phyloP scores from a whole-genome alignment of 1,139 yeast genomes.

The Geotrichum phurueaensis region DNA sequence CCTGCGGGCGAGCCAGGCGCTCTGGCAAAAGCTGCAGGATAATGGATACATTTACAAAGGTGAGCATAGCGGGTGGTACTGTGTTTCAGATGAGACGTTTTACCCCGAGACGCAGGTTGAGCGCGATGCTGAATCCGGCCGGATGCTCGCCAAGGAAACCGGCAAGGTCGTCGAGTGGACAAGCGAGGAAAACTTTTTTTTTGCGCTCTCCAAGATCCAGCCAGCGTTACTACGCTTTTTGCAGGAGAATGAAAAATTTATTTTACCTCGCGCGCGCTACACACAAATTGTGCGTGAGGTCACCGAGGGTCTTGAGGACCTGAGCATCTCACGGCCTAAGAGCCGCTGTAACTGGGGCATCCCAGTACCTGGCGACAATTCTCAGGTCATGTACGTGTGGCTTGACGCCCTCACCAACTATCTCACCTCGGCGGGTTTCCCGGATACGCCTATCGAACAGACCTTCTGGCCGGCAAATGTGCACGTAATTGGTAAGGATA shows the following conservation, averaged over 20 bases:
- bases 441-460: slow-evolving; percentile 30
- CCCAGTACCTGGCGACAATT: slow-evolving; percentile 70
- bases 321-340: slow-evolving; percentile 80
- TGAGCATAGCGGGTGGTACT: slow-evolving; percentile 88
- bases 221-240: slow-evolving; percentile 47
- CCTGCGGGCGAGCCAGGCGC: slow-evolving; percentile 50
- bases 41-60: slow-evolving; percentile 76
- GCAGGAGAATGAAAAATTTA: slow-evolving; percentile 46
- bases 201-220: slow-evolving; percentile 60
- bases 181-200: slow-evolving; percentile 81
- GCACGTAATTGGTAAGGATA: slow-evolving; percentile 86
- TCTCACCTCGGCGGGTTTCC: slow-evolving; percentile 67
- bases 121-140: slow-evolving; percentile 41
- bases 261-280: slow-evolving; percentile 58
- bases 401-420: slow-evolving; percentile 90
- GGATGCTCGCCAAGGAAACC: slow-evolving; percentile 62
- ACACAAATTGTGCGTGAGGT: slow-evolving; percentile 56
- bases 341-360: slow-evolving; percentile 84
- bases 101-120: slow-evolving; percentile 77
- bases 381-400: slow-evolving; percentile 91
- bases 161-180: slow-evolving; percentile 69
- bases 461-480: slow-evolving; percentile 54
- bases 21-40: slow-evolving; percentile 60
- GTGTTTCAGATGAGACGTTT: slow-evolving; percentile 89
- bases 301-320: slow-evolving; percentile 49